Percentiles rank a stretch among this genome's conserved stretches.
Conservation (phyloP, 225 moss, liverwort and hornwort species). For the Takakia lepidozioides region DNA sequence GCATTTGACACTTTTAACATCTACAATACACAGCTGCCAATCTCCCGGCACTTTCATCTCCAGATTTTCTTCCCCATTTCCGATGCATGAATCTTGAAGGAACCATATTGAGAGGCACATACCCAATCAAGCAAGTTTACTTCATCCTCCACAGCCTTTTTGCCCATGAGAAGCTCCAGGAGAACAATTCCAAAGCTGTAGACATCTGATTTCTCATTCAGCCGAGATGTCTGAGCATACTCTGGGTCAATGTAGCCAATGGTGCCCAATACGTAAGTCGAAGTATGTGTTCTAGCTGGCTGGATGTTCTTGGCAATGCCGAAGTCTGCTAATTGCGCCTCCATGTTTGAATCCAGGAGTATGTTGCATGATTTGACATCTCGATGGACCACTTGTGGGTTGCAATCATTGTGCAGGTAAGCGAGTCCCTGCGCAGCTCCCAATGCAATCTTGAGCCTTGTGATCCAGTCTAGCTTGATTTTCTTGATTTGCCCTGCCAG, state of each 20-base stretch:
- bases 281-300: slow-evolving; percentile 66
- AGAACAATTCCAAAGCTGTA: slow-evolving; percentile 88
- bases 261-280: slow-evolving; percentile 81
- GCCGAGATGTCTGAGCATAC: slow-evolving; percentile 80
- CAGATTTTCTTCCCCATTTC: no score
- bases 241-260: slow-evolving; percentile 96
- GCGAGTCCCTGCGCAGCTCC: slow-evolving; percentile 92
- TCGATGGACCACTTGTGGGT: slow-evolving; percentile 81
- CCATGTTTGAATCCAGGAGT: slow-evolving; percentile 64
- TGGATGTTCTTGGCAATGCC: slow-evolving; percentile 86
- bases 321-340: slow-evolving; percentile 81
- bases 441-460: slow-evolving; percentile 70
- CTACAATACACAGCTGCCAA: not conserved
- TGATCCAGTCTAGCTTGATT: slow-evolving; percentile 82
- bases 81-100: no score
- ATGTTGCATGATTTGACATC: slow-evolving; percentile 91
- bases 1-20: not conserved
- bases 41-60: no score
- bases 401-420: slow-evolving; percentile 85
- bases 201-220: slow-evolving; percentile 82
- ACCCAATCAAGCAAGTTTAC: slow-evolving; percentile 82
- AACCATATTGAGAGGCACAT: no score
- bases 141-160: slow-evolving; percentile 86
- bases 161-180: slow-evolving; percentile 81
- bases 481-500: slow-evolving; percentile 41